Base-by-base conservation (phyloP, 441 rosid genomes). In the Adansonia grandidieri region DNA sequence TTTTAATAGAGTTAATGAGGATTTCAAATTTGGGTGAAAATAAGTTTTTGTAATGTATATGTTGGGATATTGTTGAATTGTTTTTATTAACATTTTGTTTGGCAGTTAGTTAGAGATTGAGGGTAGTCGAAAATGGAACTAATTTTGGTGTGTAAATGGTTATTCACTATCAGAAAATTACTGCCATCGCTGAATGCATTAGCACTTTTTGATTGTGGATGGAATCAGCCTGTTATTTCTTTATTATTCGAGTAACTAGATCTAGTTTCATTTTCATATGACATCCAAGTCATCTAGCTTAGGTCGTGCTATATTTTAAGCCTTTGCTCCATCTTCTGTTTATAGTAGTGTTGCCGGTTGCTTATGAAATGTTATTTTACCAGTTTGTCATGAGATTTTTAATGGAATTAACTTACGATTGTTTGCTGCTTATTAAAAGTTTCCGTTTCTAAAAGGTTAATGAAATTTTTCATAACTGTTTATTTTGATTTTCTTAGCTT, bases 81-180 rank as follows among this genome's bases (percentile, higher is more conserved):
- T 3, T 62, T 15, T 62, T 45, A 60, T 74, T 74, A 22, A 24
- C 53, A 20, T 61, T 63, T 2, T 61, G 69, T 45, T 17, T 58
- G 51, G 70, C 20, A 37, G 19, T 2, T 2, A 58, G 51, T 37
- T 58, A 10, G 48, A 42, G 64, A 44, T 40, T 37, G 47, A 9
- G 51, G 51, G 17, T 51, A 14, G 11, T 14, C 7, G 71, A 13
- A 63, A 54, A 56, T 53, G 64, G 28, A 64, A 64, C 6, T 64
- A 47, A 64, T 50, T 50, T 66, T 44, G 51, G 61, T 17, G 24
- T 47, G 10, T 74, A 19, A n/a, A 61, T 74, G 69, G 9, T 37
- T 40, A 64, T 76, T 51, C 9, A 9, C 72, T 53, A 51, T 76
- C 63, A 17, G 22, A 17, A 45, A 63, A 10, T 40, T 76, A 64